These are phyloP conservation scores for Backusella westeae DNA, from an alignment of 192 early-diverging fungal genomes.

Conservation along the genomic window DNA sequence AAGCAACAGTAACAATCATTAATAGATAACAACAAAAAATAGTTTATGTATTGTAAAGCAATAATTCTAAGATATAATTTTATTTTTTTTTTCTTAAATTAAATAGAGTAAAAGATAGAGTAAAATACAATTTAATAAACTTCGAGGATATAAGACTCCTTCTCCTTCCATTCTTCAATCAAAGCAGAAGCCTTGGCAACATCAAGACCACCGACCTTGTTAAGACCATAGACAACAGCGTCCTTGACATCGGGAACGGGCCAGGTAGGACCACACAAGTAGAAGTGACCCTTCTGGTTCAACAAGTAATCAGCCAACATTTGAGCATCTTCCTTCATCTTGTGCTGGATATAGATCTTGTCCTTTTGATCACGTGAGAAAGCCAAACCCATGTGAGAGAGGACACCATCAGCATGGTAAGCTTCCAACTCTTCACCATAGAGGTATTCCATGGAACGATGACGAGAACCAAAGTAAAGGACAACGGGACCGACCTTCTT, in stretches of 20 bases:
- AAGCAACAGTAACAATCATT: neutral
- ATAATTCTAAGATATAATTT: neutral
- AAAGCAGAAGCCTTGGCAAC: constrained; percentile 61
- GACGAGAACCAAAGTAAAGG: constrained; percentile 94
- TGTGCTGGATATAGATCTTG: constrained; percentile 97
- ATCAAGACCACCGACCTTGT: constrained; percentile 55
- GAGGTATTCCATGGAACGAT: constrained; percentile 90
- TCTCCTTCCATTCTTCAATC: constrained; percentile 90
- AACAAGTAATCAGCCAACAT: constrained; percentile 76
- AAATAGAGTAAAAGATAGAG: neutral
- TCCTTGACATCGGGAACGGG: constrained; percentile 92
- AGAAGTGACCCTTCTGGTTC: constrained; percentile 81
- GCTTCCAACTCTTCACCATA: constrained; percentile 98
- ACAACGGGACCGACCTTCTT: constrained; percentile 89
- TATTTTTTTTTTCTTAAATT: constrained; percentile 1
- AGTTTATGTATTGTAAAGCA: neutral
- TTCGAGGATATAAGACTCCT: constrained; percentile 90
- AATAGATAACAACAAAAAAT: neutral
- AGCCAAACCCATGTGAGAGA: constrained; percentile 87
- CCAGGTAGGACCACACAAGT: constrained; percentile 98
- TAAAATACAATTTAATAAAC: constrained; percentile 61
- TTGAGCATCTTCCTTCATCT: constrained; percentile 83
- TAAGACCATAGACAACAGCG: constrained; percentile 81
- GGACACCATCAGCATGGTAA: constrained; percentile 83
- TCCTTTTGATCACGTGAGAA: constrained; percentile 94